Conservation (phyloP, 2,329 filamentous ascomycete genomes). For the Cadophora malorum region DNA sequence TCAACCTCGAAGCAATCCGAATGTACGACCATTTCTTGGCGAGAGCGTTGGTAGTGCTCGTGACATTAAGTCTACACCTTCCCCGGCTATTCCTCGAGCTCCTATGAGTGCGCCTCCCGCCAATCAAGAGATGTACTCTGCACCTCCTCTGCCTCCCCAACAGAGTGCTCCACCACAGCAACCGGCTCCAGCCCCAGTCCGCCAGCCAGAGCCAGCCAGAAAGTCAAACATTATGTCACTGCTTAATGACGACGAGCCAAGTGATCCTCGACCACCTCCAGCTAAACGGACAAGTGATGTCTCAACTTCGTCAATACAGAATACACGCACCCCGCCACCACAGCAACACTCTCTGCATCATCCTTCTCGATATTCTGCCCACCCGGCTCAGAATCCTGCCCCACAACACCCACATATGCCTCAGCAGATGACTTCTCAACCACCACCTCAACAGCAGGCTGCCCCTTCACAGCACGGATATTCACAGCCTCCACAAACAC, state of each 20-base stretch:
- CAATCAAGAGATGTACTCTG: constrained; percentile 38
- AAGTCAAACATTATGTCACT: constrained; percentile 68
- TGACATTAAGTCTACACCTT: constrained; percentile 39
- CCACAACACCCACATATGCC: constrained; percentile 43
- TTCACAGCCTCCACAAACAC: constrained; percentile 51
- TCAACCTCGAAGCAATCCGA: constrained; percentile 38
- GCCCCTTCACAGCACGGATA: constrained; percentile 51
- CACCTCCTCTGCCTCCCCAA: constrained; percentile 29
- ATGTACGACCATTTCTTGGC: constrained; percentile 36
- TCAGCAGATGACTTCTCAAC: constrained; percentile 57
- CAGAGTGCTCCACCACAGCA: constrained; percentile 29
- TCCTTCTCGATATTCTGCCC: constrained; percentile 47
- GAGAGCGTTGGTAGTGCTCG: constrained; percentile 35
- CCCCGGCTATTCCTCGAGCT: constrained; percentile 37
- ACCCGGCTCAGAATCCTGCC: constrained; percentile 45
- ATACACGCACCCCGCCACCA: constrained; percentile 40
- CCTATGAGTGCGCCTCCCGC: constrained; percentile 40
- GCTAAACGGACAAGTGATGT: constrained; percentile 41
- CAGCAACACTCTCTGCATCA: constrained; percentile 41
- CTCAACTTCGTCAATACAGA: constrained; percentile 32
- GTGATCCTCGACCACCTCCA: constrained; percentile 49
- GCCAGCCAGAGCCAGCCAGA: constrained; percentile 57
- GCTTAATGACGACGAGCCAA: constrained; percentile 59
- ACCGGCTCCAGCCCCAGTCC: constrained; percentile 48
- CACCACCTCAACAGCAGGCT: constrained; percentile 51